phyloP scores from a whole-genome alignment of 176 grass and related monocot genomes.

The Avena sativa region DNA sequence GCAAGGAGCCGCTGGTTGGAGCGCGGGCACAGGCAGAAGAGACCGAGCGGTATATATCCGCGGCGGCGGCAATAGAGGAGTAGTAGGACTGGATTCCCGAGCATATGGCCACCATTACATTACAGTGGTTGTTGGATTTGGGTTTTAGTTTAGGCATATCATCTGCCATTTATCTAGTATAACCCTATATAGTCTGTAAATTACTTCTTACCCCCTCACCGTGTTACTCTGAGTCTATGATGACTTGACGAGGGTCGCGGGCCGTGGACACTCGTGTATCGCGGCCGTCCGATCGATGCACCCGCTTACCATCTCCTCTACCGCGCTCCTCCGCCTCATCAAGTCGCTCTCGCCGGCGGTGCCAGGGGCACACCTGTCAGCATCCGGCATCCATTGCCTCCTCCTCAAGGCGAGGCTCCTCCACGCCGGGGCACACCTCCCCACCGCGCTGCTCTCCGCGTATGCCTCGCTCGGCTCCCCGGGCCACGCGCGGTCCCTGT shows the following conservation, averaged over 20 bases:
- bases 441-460: conserved; percentile 49
- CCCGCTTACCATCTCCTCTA: conserved; percentile 45
- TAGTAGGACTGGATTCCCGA: conserved; percentile 18
- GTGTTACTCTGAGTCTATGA: neutral
- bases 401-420: conserved; percentile 55
- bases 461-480: conserved; percentile 28
- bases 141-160: neutral
- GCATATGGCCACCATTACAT: conserved; percentile 26
- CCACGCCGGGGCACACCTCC: conserved; percentile 57
- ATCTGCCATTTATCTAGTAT: neutral
- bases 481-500: conserved; percentile 43
- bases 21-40: neutral
- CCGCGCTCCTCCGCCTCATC: conserved; percentile 54
- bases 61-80: conserved; percentile 15
- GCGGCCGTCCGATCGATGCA: conserved; percentile 30
- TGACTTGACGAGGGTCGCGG: neutral
- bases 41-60: neutral
- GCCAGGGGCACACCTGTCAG: conserved; percentile 24
- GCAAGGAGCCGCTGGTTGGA: neutral
- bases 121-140: conserved; percentile 9
- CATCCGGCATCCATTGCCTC: conserved; percentile 57
- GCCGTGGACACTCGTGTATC: neutral
- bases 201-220: neutral
- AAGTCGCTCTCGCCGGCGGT: conserved; percentile 55
- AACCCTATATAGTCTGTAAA: neutral